These are phyloP conservation scores for Backusella tarrabulga DNA, from an alignment of 192 early-diverging fungal species.

Conservation along the genomic window DNA sequence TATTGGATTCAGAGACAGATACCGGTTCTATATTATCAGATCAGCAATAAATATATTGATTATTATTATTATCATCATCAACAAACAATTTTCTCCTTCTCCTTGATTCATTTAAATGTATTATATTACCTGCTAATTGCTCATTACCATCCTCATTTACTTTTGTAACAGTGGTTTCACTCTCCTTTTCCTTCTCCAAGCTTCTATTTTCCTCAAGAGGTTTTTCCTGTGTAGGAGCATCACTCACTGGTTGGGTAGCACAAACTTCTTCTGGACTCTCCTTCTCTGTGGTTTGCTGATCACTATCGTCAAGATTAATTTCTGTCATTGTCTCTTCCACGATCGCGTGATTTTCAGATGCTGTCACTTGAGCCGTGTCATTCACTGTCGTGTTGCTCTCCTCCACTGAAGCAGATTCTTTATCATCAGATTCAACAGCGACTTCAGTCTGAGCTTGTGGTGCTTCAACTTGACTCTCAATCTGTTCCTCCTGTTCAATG, in stretches of 20 bases:
- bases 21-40: neutral
- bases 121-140: neutral
- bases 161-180: neutral
- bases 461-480: neutral
- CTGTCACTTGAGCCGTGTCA: neutral
- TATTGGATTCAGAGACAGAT: neutral
- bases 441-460: neutral
- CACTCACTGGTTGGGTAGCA: neutral
- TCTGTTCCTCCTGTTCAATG: neutral
- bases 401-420: neutral
- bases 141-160: neutral
- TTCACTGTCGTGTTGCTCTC: neutral
- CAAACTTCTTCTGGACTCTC: neutral
- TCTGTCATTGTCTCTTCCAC: constrained; percentile 6
- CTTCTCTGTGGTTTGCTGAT: neutral
- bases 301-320: constrained; percentile 2
- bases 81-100: neutral
- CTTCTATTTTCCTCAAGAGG: neutral
- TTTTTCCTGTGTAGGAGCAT: neutral
- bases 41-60: neutral
- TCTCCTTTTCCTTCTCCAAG: neutral
- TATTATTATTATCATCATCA: neutral
- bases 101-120: neutral
- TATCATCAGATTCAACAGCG: neutral
- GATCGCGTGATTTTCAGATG: neutral